phyloP scores from a whole-genome alignment of 2,329 filamentous ascomycete species.

The Tolypocladium amazonense region DNA sequence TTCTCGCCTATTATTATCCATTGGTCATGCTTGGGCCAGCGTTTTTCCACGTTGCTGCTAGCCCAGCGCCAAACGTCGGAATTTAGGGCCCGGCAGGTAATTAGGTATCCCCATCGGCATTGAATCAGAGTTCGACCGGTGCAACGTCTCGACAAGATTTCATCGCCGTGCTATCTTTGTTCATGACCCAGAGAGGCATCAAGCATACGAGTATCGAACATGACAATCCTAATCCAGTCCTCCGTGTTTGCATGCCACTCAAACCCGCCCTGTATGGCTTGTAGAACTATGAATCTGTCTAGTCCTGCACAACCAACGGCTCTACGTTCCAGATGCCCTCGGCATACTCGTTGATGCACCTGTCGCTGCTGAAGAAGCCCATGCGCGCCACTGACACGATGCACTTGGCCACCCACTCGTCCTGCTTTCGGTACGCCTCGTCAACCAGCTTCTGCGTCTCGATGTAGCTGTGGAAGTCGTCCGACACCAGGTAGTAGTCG shows the following conservation, averaged over 20 bases:
- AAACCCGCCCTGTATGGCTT: background rate
- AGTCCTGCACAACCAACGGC: constrained; percentile 47
- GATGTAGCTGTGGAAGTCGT: constrained; percentile 93
- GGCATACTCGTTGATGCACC: constrained; percentile 95
- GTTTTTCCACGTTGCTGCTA: no score
- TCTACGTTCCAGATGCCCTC: constrained; percentile 97
- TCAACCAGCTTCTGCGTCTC: constrained; percentile 87
- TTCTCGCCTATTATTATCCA: background rate
- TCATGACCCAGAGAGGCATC: background rate
- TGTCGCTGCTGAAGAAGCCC: constrained; percentile 94
- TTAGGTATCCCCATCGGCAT: background rate
- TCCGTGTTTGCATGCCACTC: background rate
- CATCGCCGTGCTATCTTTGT: background rate
- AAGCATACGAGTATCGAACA: background rate
- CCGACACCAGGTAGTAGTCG: constrained; percentile 94
- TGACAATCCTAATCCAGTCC: background rate
- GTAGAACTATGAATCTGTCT: constrained; percentile 1
- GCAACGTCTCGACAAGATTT: background rate
- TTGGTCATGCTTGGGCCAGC: background rate
- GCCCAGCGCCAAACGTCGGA: no score
- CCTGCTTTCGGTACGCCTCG: constrained; percentile 81
- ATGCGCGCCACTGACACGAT: constrained; percentile 85
- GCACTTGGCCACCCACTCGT: constrained; percentile 84
- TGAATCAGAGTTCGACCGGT: background rate
- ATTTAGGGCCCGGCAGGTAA: no score